Evolutionary conservation across 2,329 filamentous ascomycete genomes (phyloP), one percentile per base, ranked within the genome.

Genomic region (Kalmusia sp.): DNA sequence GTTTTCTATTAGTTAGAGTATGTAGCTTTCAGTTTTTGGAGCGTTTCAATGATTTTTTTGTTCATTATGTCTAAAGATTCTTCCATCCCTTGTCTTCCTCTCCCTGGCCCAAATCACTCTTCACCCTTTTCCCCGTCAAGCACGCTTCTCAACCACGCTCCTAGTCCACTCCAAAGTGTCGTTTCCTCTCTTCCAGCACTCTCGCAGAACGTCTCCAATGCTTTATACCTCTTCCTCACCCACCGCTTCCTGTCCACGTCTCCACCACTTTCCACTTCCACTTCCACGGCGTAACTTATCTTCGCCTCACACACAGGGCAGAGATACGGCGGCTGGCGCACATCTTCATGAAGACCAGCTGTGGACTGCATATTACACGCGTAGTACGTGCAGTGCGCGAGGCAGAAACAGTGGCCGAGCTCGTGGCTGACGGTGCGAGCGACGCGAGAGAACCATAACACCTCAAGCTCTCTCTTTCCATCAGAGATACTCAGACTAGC

Each of bases 321-420:
- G 3, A 88, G 61, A 59, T 86, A 88, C 1, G 85, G 85, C 21
- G 86, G 85, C 63, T 88, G 85, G 35, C 85, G 72, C 2, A 79
- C 75, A 63, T 88, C 86, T 66, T 89, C 87, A 0, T 70, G 74
- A 33, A 87, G 74, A 1, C 79, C 77, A 0, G 81, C 80, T 0
- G 83, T 85, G 4, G 82, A 79, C 64, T 89, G 86, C 85, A 88
- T 87, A 2, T 80, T 77, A 59, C 86, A 89, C 0, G 86, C 84
- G 59, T 85, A 87, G 61, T 85, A 88, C 0, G 82, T 74, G 64
- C 88, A 91, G 65, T 91, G 87, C 6, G 71, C 87, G 12, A 91
- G 22, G 1, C 83, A 85, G 31, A 91, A 80, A 63, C 87, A 90
- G 67, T 90, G 88, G 0, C 86, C 84, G 0, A 90, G 70, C 63